phyloP scores from a whole-genome alignment of 192 early-diverging fungal species.

The Geranomyces variabilis region DNA sequence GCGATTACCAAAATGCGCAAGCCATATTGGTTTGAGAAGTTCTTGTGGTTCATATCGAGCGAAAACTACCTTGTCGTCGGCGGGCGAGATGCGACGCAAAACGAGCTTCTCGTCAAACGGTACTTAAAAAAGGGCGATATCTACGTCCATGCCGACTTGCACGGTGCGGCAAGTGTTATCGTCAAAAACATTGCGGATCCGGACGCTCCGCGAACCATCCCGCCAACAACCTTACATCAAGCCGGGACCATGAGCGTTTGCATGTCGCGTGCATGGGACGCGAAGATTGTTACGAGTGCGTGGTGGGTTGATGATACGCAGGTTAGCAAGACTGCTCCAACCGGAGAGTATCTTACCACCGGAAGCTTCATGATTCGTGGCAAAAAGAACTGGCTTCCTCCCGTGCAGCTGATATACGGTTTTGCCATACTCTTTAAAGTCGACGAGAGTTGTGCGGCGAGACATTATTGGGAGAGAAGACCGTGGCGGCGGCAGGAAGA shows the following conservation, averaged over 20 bases:
- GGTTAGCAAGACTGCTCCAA: constrained; percentile 87
- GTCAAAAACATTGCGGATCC: constrained; percentile 72
- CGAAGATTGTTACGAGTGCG: constrained; percentile 91
- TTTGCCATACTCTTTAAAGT: constrained; percentile 91
- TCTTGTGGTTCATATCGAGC: constrained; percentile 90
- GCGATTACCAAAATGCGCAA: constrained; percentile 86
- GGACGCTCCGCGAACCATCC: constrained; percentile 49
- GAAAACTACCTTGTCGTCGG: constrained; percentile 94
- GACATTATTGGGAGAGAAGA: constrained; percentile 75
- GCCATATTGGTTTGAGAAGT: constrained; percentile 98
- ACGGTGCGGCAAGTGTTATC: constrained; percentile 87
- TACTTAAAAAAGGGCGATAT: constrained; percentile 74
- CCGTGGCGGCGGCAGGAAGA: constrained; percentile 45
- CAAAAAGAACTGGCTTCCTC: constrained; percentile 93
- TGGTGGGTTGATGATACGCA: constrained; percentile 93
- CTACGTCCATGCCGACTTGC: constrained; percentile 91
- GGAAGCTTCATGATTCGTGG: constrained; percentile 94
- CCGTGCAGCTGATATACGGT: constrained; percentile 93
- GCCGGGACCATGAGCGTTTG: constrained; percentile 95
- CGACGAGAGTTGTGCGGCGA: constrained; percentile 73
- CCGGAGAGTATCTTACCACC: constrained; percentile 87
- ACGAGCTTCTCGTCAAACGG: constrained; percentile 85
- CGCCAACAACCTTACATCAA: constrained; percentile 90
- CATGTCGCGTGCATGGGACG: constrained; percentile 94
- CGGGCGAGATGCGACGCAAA: constrained; percentile 90